Base-by-base conservation (phyloP, 371 early-diverging fungal species). In the Apophysomyces ossiformis region DNA sequence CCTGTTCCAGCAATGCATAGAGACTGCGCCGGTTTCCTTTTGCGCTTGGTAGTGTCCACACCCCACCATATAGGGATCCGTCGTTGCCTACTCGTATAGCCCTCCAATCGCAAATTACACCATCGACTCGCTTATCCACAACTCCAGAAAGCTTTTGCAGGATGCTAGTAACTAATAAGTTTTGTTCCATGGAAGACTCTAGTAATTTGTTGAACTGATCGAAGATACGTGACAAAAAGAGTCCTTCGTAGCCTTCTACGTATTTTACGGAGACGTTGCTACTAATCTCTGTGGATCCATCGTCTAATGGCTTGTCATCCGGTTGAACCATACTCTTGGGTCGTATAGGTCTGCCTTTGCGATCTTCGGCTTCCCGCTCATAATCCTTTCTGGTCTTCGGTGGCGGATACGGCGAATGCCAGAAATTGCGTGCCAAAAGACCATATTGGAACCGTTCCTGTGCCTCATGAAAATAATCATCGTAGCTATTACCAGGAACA, bases 381-480 rank as follows among this genome's bases (percentile, higher is more conserved):
- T 67, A 64, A 47, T 81, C 78, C 13, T 59, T 72, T 18, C 67
- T 70, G 3, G 74, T 78, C 47, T 79, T 81, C 5, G 64, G 58
- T 36, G 83, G 83, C 12, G 83, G 83, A 61, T 83, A 83, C 0
- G 83, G 81, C 0, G 71, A 63, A 35, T 77, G 75, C 83, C 83
- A 83, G 63, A 81, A 83, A 58, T 81, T 80, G 35, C 73, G 72
- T 7, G 83, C 83, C 32, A 83, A 60, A 16, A 83, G 57, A 8
- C 79, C 83, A 62, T 77, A 83, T 46, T 79, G 83, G 37, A 81
- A 77, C 26, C 81, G 63, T 60, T 83, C 83, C 50, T 81, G 79
- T 8, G 83, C 83, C 67, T 83, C 83, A 41, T 80, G 81, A 37
- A 83, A 83, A 36, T 83, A 83, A 46, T 83, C 83, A 57, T 83